Evolutionary conservation across 176 grass and related monocot species (phyloP).

Genomic region (Oryza officinalis): DNA sequence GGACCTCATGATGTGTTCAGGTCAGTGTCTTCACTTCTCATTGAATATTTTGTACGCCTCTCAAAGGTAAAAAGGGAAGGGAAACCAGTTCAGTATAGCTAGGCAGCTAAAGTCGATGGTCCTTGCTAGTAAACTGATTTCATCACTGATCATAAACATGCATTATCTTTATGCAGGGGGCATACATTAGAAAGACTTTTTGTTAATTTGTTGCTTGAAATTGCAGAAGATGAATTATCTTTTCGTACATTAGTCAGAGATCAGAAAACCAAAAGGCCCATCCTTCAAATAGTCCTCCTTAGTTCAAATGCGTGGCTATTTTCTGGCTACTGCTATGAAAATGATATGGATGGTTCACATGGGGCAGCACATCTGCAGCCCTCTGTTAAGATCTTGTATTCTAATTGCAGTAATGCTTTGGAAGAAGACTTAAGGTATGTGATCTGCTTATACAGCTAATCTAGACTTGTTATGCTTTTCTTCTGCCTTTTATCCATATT

Average conservation of each 20-base stretch:
- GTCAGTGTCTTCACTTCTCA: constrained; percentile 42
- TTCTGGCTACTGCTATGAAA: constrained; percentile 69
- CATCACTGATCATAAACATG: not conserved
- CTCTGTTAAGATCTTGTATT: constrained; percentile 73
- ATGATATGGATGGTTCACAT: constrained; percentile 47
- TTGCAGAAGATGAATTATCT: constrained; percentile 89
- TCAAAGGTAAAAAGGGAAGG: not conserved
- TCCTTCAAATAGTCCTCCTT: constrained; percentile 75
- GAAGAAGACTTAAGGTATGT: constrained; percentile 67
- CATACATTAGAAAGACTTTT: constrained; percentile 73
- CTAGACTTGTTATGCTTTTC: constrained; percentile 22
- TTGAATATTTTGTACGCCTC: constrained; percentile 17
- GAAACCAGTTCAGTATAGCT: not conserved
- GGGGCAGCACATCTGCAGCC: constrained; percentile 61
- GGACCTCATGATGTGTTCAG: constrained; percentile 74
- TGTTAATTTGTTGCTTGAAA: constrained; percentile 75
- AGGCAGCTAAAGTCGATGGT: not conserved
- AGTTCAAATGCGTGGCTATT: constrained; percentile 74
- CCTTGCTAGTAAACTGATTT: not conserved
- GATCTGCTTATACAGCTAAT: not conserved
- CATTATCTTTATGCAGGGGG: constrained; percentile 50
- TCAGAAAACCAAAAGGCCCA: constrained; percentile 65
- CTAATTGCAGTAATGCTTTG: constrained; percentile 55
- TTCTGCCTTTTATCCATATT: not conserved
- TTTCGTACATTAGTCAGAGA: constrained; percentile 83